A percentile compares a stretch with the other conserved stretches of the same genome.
phyloP scores from a whole-genome alignment of 208 protist species.

The Leishmania amazonensis region DNA sequence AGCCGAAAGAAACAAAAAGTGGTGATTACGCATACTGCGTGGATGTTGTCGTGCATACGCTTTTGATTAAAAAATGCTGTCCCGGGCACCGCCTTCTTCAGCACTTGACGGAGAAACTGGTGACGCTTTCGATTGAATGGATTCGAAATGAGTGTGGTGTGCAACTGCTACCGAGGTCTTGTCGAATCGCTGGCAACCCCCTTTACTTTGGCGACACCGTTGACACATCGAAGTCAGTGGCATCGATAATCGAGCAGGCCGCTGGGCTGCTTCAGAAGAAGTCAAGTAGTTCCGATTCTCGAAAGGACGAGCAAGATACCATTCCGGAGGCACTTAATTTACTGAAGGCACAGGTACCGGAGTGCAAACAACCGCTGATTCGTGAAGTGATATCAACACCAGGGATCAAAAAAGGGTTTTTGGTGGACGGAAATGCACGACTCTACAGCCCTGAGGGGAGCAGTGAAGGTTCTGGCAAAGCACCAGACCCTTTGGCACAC shows the following conservation, averaged over 20 bases:
- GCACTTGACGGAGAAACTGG: conserved; percentile 67
- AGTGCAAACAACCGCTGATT: conserved; percentile 44
- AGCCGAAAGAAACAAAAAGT: conserved; percentile 19
- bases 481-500: conserved; percentile 63
- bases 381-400: conserved; percentile 52
- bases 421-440: conserved; percentile 24
- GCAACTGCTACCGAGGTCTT: conserved; percentile 39
- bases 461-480: conserved; percentile 53
- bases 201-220: conserved; percentile 37
- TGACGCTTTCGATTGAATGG: conserved; percentile 73
- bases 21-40: conserved; percentile 47
- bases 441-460: conserved; percentile 71
- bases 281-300: neutral
- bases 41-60: conserved; percentile 83
- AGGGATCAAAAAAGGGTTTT: conserved; percentile 79
- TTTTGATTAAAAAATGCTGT: conserved; percentile 53
- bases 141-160: conserved; percentile 77
- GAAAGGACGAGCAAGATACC: neutral
- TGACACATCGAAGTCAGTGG: neutral
- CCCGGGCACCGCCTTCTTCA: conserved; percentile 45
- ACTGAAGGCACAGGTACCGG: conserved; percentile 6
- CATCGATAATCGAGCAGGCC: conserved; percentile 29
- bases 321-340: conserved; percentile 26
- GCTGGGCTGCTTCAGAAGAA: conserved; percentile 31
- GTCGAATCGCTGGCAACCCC: conserved; percentile 41